A percentile compares a stretch with the other conserved stretches of the same genome.
phyloP scores from a whole-genome alignment of 257 asterid species.

The Buddleja alternifolia region DNA sequence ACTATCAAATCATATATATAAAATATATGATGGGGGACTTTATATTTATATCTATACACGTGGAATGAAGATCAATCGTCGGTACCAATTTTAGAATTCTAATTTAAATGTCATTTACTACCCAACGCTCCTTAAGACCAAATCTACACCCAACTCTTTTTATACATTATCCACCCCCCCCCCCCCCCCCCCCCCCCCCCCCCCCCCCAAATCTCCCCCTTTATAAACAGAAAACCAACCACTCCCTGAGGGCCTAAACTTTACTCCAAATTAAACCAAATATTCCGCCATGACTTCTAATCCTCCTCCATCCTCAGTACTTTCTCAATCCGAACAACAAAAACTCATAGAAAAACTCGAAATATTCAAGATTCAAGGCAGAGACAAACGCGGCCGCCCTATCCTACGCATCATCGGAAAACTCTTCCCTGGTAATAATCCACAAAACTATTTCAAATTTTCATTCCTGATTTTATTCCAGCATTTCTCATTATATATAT shows the following conservation, averaged over 20 bases:
- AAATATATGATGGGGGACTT: too few relatives aligned
- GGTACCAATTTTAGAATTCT: too few relatives aligned
- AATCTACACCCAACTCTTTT: background rate
- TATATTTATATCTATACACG: too few relatives aligned
- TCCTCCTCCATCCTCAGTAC: slow-evolving; percentile 26
- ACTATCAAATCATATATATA: too few relatives aligned
- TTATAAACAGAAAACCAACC: slow-evolving; percentile 11
- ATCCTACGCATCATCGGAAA: slow-evolving; percentile 70
- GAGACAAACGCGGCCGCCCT: slow-evolving; percentile 60
- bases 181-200: background rate
- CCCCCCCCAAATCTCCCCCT: background rate
- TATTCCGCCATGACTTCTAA: slow-evolving; percentile 34
- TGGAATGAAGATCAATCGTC: too few relatives aligned
- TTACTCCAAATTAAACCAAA: background rate
- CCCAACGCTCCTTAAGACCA: slow-evolving; percentile 1
- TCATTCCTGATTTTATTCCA: background rate
- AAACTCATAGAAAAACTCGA: slow-evolving; percentile 56
- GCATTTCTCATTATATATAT: background rate
- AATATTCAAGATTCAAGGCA: slow-evolving; percentile 77
- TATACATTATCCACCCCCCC: slow-evolving; percentile 9
- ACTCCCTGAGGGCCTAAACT: background rate
- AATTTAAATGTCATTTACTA: background rate
- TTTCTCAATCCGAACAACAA: slow-evolving; percentile 48
- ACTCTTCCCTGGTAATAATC: slow-evolving; percentile 66
- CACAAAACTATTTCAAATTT: background rate